Percentiles rank a stretch among this genome's conserved stretches.
These are phyloP conservation scores for Taphrina flavorubra DNA, from an alignment of 1,139 yeast genomes.

Conservation along the genomic window DNA sequence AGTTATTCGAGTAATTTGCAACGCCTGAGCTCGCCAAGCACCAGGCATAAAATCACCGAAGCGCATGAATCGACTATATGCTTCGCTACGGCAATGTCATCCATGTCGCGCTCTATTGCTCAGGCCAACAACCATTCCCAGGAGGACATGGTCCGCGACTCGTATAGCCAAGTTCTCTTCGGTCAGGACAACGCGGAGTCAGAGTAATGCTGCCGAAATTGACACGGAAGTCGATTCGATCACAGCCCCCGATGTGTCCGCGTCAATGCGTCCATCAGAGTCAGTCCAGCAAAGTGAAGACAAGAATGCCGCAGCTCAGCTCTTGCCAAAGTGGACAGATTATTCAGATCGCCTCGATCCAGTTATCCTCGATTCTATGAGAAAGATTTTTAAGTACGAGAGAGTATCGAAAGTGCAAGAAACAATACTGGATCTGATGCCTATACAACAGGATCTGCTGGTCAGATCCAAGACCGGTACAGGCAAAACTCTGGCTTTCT, in stretches of 20 bases:
- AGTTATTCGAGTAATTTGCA: no score
- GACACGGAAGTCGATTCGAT: not conserved
- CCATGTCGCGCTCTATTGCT: not conserved
- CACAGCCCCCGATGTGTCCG: not conserved
- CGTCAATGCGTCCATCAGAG: not conserved
- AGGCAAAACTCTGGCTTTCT: constrained; percentile 87
- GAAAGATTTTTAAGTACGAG: constrained; percentile 16
- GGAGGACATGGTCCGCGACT: not conserved
- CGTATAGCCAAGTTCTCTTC: not conserved
- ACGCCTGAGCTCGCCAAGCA: no score
- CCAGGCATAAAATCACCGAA: no score
- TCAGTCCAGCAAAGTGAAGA: not conserved
- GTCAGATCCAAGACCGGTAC: constrained; percentile 96
- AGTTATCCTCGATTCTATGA: constrained; percentile 7
- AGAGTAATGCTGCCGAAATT: not conserved
- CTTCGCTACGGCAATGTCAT: not conserved
- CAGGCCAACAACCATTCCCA: not conserved
- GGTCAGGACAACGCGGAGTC: not conserved
- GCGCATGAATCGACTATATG: not conserved
- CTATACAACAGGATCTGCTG: constrained; percentile 59
- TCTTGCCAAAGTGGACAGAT: constrained; percentile 19
- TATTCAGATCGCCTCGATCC: constrained; percentile 24
- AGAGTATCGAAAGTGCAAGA: constrained; percentile 32
- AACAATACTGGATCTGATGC: constrained; percentile 27
- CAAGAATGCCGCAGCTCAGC: not conserved